Conservation (phyloP, 441 rosid species). For the Omphalea diandra region DNA sequence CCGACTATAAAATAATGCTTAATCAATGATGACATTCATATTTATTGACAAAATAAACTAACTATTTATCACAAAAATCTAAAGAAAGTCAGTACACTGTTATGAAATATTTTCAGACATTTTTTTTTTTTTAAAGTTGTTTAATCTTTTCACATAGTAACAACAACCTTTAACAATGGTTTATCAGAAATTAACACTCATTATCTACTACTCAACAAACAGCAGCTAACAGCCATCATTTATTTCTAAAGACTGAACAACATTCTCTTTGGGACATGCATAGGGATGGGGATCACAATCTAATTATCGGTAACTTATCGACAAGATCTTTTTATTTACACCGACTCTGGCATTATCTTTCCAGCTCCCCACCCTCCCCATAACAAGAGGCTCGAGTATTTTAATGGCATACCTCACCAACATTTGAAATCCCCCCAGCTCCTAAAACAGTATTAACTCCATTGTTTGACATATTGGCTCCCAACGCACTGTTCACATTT, state of each 20-base stretch:
- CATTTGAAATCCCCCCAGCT: conserved; percentile 29
- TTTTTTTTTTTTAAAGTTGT: too few species aligned
- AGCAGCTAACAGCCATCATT: too few species aligned
- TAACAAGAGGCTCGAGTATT: background rate
- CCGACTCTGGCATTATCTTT: background rate
- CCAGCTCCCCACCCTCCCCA: background rate
- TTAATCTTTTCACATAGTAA: background rate
- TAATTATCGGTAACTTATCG: background rate
- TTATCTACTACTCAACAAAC: background rate
- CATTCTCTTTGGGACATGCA: background rate
- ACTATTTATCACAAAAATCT: background rate
- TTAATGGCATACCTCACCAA: conserved; percentile 43
- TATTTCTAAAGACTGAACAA: too few species aligned
- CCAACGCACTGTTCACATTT: conserved; percentile 32
- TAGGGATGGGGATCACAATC: background rate
- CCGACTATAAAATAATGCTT: background rate
- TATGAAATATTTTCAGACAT: too few species aligned
- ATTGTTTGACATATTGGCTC: conserved; percentile 34
- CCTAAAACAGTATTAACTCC: conserved; percentile 31
- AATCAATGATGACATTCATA: background rate
- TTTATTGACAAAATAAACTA: background rate
- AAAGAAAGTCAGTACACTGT: background rate
- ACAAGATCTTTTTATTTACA: background rate
- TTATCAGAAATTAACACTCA: background rate
- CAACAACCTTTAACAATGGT: background rate